These are phyloP conservation scores for Chernovozyma aurita DNA, from an alignment of 1,139 yeast species.

Conservation along the genomic window DNA sequence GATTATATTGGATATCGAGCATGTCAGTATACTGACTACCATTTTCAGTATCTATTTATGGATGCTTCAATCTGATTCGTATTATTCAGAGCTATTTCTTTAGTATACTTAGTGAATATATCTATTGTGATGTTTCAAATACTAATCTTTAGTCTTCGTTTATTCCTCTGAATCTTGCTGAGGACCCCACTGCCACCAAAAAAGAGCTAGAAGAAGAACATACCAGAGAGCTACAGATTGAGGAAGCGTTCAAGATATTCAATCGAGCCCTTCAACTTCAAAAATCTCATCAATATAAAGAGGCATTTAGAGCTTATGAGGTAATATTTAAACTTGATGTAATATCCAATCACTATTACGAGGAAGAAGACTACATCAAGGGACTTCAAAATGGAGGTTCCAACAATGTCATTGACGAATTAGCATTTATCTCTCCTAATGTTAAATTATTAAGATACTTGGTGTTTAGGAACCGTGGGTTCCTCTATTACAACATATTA, in stretches of 20 bases:
- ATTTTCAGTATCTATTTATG: no score
- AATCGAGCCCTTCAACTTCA: conserved; percentile 67
- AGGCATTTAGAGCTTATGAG: conserved; percentile 55
- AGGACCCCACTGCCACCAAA: conserved; percentile 53
- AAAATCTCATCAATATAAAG: conserved; percentile 39
- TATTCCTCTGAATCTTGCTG: conserved; percentile 72
- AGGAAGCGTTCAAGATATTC: conserved; percentile 75
- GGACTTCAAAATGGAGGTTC: conserved; percentile 40
- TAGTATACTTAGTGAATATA: no score
- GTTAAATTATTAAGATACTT: conserved; percentile 70
- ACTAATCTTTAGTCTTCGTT: conserved; percentile 51
- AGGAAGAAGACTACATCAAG: conserved; percentile 34
- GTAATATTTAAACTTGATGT: conserved; percentile 67
- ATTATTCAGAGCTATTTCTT: no score
- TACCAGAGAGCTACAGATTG: conserved; percentile 83
- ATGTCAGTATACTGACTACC: no score
- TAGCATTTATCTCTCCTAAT: conserved; percentile 56
- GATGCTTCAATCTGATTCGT: no score
- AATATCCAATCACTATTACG: conserved; percentile 46
- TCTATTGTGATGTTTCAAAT: no score
- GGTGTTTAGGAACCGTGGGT: conserved; percentile 77
- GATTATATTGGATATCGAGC: no score
- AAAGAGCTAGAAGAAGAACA: conserved; percentile 75
- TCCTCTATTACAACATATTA: conserved; percentile 55
- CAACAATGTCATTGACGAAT: conserved; percentile 35